Evolutionary conservation across 192 early-diverging fungal species (phyloP).

Genomic region (Backusella circina): DNA sequence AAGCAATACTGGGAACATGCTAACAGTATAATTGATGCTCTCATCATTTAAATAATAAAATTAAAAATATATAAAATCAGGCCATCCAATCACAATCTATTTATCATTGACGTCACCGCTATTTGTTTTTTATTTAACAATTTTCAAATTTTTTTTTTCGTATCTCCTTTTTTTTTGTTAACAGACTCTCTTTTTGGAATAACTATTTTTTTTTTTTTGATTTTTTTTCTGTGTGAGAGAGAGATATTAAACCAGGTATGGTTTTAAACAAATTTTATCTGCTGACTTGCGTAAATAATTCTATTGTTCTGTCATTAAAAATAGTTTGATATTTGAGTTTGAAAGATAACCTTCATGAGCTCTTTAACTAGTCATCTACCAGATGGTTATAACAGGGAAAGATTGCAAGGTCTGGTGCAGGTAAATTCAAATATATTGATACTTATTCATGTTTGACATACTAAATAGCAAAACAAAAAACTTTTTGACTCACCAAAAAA

Average conservation of each 20-base stretch:
- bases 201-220: neutral
- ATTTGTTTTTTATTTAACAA: neutral
- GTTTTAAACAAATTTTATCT: neutral
- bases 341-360: slow-evolving; percentile 3
- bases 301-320: neutral
- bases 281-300: neutral
- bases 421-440: neutral
- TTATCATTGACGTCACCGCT: neutral
- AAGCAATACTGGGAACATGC: slow-evolving; percentile 18
- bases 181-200: neutral
- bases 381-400: slow-evolving; percentile 19
- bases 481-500: neutral
- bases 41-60: neutral
- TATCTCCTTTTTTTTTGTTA: neutral
- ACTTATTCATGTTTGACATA: neutral
- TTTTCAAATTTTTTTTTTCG: neutral
- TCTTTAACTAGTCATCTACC: slow-evolving; percentile 2
- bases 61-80: neutral
- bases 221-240: neutral
- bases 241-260: neutral
- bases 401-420: slow-evolving; percentile 23
- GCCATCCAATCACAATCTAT: neutral
- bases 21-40: neutral
- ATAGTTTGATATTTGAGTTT: neutral
- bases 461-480: neutral